These are phyloP conservation scores for Calonectria leucothoes DNA, from an alignment of 2,329 filamentous ascomycete genomes.

Conservation along the genomic window DNA sequence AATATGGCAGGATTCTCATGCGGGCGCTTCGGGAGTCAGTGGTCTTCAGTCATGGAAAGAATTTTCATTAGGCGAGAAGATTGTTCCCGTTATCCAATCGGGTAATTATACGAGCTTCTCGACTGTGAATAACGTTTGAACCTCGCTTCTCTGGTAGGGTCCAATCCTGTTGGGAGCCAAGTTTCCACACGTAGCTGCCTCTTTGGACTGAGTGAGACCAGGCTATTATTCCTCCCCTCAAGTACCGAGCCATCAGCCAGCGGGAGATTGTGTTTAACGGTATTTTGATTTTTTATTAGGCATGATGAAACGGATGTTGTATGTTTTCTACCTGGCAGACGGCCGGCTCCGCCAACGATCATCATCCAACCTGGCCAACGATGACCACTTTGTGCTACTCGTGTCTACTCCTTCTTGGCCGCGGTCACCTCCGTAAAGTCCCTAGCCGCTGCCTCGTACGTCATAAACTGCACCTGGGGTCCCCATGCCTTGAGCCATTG, in stretches of 20 bases:
- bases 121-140: neutral
- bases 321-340: neutral
- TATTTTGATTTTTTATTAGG: neutral
- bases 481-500: slow-evolving; percentile 25
- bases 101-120: neutral
- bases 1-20: neutral
- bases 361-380: neutral
- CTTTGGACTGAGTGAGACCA: neutral
- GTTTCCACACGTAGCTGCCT: neutral
- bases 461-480: slow-evolving; percentile 22
- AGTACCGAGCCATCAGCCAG: neutral
- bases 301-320: neutral
- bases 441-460: slow-evolving; percentile 2
- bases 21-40: neutral
- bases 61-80: slow-evolving; percentile 1
- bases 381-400: neutral
- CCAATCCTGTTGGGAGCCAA: neutral
- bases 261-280: neutral
- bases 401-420: neutral
- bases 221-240: neutral
- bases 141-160: neutral
- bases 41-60: neutral
- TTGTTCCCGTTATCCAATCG: neutral
- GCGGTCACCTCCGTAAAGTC: neutral
- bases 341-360: neutral